A percentile compares a stretch with the other conserved stretches of the same genome.
Evolutionary conservation across 768 basidiomycete species (phyloP).

Genomic region (Suillus ampliporus): DNA sequence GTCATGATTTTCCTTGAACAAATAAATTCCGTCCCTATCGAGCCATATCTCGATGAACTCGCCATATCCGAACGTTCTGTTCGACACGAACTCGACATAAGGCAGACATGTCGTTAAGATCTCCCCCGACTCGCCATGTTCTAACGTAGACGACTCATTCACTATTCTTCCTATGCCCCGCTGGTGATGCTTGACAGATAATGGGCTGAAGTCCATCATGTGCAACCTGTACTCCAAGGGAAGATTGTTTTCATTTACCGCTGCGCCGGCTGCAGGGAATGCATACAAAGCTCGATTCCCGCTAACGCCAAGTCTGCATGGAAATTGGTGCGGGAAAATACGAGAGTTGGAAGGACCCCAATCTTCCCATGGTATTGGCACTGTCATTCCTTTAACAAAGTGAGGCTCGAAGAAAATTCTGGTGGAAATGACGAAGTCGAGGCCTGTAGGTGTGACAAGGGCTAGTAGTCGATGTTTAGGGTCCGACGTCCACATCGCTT

Average conservation of each 20-base stretch:
- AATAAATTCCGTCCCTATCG: background rate
- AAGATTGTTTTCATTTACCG: background rate
- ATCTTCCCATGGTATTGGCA: background rate
- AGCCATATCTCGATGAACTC: background rate
- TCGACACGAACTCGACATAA: slow-evolving; percentile 2
- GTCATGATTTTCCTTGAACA: background rate
- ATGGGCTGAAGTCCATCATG: slow-evolving; percentile 1
- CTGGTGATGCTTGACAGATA: background rate
- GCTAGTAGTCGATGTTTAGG: background rate
- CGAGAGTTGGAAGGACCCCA: slow-evolving; percentile 3
- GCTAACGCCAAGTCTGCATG: background rate
- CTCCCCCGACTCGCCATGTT: background rate
- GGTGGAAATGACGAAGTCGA: background rate
- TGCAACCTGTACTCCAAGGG: background rate
- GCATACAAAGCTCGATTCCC: background rate
- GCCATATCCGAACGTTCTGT: background rate
- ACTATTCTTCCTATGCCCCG: background rate
- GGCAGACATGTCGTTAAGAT: background rate
- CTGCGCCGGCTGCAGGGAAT: background rate
- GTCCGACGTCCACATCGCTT: background rate
- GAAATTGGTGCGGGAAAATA: background rate
- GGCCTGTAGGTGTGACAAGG: background rate
- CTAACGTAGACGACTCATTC: background rate
- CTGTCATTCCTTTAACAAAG: background rate
- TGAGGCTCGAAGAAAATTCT: background rate